A percentile compares a stretch with the other conserved stretches of the same genome.
phyloP scores from a whole-genome alignment of 192 early-diverging fungal species.

The Backusella sp. region DNA sequence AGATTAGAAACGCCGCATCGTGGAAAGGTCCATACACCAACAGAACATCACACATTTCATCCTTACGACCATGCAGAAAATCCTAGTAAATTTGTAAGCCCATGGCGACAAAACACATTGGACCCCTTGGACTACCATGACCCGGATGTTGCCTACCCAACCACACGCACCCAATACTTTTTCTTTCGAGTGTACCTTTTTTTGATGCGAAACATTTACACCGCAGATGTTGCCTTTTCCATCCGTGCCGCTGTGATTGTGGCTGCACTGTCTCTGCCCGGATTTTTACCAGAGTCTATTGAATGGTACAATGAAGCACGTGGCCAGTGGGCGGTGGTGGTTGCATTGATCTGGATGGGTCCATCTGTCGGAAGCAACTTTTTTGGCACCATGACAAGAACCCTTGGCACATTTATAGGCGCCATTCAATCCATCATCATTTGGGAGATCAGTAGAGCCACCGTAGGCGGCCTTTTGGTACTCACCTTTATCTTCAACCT shows the following conservation, averaged over 20 bases:
- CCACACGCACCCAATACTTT: constrained; percentile 23
- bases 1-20: neutral
- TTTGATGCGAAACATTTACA: constrained; percentile 25
- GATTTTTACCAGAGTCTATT: constrained; percentile 28
- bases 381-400: constrained; percentile 36
- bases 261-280: constrained; percentile 26
- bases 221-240: constrained; percentile 29
- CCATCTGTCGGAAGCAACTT: constrained; percentile 35
- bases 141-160: constrained; percentile 32
- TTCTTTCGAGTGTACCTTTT: constrained; percentile 27
- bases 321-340: constrained; percentile 39
- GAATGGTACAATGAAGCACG: constrained; percentile 24
- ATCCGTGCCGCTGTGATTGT: constrained; percentile 31
- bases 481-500: constrained; percentile 32
- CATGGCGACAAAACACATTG: constrained; percentile 8
- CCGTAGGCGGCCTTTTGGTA: constrained; percentile 12
- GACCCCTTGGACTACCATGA: constrained; percentile 26
- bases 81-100: neutral
- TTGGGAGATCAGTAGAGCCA: constrained; percentile 30
- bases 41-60: neutral
- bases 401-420: constrained; percentile 29
- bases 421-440: constrained; percentile 28
- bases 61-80: neutral
- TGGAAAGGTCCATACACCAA: neutral
- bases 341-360: constrained; percentile 36